Evolutionary conservation across 2,329 filamentous ascomycete species (phyloP).

Genomic region (Beauveria sp.): DNA sequence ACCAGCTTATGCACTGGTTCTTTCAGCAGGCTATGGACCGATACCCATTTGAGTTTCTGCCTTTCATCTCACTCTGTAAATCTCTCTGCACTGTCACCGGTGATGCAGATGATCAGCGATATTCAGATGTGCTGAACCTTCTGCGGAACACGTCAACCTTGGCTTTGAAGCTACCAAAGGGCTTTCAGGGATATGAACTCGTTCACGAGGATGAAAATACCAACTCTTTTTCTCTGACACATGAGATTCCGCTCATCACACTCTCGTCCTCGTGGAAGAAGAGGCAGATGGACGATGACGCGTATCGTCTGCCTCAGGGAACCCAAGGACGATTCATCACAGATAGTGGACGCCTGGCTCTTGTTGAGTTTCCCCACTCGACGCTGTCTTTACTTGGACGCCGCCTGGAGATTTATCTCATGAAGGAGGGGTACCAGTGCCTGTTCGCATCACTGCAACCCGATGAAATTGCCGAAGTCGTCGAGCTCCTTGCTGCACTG

Average conservation of each 20-base stretch:
- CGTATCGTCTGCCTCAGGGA: constrained; percentile 57
- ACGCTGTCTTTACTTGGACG: constrained; percentile 72
- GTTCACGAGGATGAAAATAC: constrained; percentile 80
- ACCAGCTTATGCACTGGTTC: constrained; percentile 45
- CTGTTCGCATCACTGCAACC: constrained; percentile 46
- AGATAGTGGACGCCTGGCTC: constrained; percentile 67
- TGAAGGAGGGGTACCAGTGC: constrained; percentile 45
- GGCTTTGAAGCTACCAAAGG: constrained; percentile 65
- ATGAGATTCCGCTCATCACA: constrained; percentile 56
- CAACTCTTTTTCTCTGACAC: constrained; percentile 65
- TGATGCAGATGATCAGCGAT: constrained; percentile 24
- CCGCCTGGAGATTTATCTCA: constrained; percentile 60
- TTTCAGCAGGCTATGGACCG: constrained; percentile 65
- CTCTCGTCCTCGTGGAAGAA: constrained; percentile 37
- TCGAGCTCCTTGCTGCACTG: constrained; percentile 65
- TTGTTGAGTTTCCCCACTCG: constrained; percentile 73
- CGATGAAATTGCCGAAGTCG: constrained; percentile 63
- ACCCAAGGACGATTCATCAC: constrained; percentile 67
- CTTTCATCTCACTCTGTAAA: constrained; percentile 67
- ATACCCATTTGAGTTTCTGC: constrained; percentile 78
- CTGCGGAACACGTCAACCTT: constrained; percentile 65
- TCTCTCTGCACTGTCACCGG: constrained; percentile 42
- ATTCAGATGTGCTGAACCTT: constrained; percentile 51
- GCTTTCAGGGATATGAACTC: constrained; percentile 68
- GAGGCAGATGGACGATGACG: constrained; percentile 37